These are phyloP conservation scores for Oryza brachyantha DNA, from an alignment of 176 grass and related monocot genomes.

Conservation along the genomic window DNA sequence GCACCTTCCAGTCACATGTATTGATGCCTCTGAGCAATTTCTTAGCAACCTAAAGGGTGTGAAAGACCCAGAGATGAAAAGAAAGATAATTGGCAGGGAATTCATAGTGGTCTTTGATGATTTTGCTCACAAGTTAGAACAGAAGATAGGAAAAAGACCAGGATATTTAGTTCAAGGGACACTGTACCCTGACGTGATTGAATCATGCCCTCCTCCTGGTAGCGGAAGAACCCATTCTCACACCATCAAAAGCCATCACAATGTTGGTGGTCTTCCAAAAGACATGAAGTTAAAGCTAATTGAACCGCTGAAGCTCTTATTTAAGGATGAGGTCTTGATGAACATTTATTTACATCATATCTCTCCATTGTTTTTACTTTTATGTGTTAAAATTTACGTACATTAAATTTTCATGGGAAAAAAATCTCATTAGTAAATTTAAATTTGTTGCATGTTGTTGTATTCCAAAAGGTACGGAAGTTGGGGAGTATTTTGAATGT, in stretches of 20 bases:
- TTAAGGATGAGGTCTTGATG: slow-evolving; percentile 75
- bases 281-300: slow-evolving; percentile 88
- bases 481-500: slow-evolving; percentile 79
- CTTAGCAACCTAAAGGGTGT: slow-evolving; percentile 72
- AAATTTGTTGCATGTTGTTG: background rate
- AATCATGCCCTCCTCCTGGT: slow-evolving; percentile 84
- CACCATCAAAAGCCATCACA: slow-evolving; percentile 94
- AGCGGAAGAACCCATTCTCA: slow-evolving; percentile 81
- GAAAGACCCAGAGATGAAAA: slow-evolving; percentile 75
- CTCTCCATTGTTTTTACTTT: background rate
- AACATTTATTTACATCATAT: background rate
- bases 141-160: slow-evolving; percentile 57
- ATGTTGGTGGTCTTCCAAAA: slow-evolving; percentile 81
- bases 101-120: slow-evolving; percentile 88
- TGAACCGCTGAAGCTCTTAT: slow-evolving; percentile 82
- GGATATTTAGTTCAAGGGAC: slow-evolving; percentile 83
- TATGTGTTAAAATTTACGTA: background rate
- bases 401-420: background rate
- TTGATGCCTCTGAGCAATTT: slow-evolving; percentile 81
- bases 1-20: slow-evolving; percentile 76
- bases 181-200: slow-evolving; percentile 88
- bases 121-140: slow-evolving; percentile 66
- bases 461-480: slow-evolving; percentile 64
- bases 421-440: background rate
- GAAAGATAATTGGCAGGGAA: slow-evolving; percentile 82